Evolutionary conservation across 2,329 filamentous ascomycete species (phyloP).

Genomic region (Phialocephala sp.): DNA sequence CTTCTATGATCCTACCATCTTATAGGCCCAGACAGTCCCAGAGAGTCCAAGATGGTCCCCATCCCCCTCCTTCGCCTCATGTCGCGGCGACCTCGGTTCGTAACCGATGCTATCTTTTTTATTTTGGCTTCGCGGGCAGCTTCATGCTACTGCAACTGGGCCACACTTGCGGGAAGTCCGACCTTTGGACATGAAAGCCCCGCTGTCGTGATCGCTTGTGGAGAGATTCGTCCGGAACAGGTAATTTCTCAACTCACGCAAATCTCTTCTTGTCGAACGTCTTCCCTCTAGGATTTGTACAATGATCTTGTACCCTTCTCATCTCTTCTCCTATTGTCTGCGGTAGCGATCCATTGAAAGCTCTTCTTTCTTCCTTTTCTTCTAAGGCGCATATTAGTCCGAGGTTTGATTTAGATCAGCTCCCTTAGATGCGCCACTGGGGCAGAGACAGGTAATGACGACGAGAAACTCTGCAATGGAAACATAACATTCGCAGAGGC

Average conservation of each 20-base stretch:
- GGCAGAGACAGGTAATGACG: not conserved
- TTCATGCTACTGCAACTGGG: not conserved
- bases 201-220: not conserved
- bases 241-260: not conserved
- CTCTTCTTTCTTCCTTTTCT: not conserved
- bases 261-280: not conserved
- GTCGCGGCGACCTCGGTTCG: not conserved
- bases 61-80: slow-evolving; percentile 7
- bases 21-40: not conserved
- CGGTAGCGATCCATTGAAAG: not conserved
- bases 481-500: not conserved
- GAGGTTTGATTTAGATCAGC: slow-evolving; percentile 1
- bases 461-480: not conserved
- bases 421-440: not conserved
- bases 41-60: not conserved
- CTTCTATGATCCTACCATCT: not conserved
- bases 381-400: not conserved
- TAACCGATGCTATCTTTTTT: not conserved
- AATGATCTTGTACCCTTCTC: not conserved
- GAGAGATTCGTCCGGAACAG: not conserved
- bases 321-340: not conserved
- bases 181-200: not conserved
- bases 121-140: not conserved
- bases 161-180: not conserved
- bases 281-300: not conserved